phyloP scores from a whole-genome alignment of 1,139 yeast species.

The Debaryomycetaceae sp. region DNA sequence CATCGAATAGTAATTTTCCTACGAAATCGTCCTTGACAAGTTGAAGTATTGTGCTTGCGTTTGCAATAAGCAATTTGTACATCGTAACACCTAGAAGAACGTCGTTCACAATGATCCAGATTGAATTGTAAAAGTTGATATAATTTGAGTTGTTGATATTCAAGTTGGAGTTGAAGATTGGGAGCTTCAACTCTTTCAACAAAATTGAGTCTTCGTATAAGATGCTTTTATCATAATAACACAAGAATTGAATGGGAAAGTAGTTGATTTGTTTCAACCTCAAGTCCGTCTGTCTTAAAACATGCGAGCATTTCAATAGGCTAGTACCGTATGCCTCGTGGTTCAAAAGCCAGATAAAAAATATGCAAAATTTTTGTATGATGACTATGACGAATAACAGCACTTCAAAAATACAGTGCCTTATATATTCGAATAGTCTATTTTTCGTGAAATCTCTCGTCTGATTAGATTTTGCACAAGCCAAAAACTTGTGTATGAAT shows the following conservation, averaged over 20 bases:
- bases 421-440: background rate
- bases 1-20: slow-evolving; percentile 24
- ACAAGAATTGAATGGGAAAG: slow-evolving; percentile 77
- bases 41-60: slow-evolving; percentile 31
- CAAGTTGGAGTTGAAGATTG: slow-evolving; percentile 34
- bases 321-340: slow-evolving; percentile 15
- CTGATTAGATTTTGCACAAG: background rate
- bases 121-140: slow-evolving; percentile 79
- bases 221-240: slow-evolving; percentile 38
- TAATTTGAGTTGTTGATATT: slow-evolving; percentile 65
- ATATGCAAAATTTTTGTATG: slow-evolving; percentile 20
- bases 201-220: slow-evolving; percentile 23
- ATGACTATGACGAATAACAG: slow-evolving; percentile 1
- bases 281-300: slow-evolving; percentile 75
- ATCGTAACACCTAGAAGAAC: slow-evolving; percentile 67
- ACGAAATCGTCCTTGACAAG: slow-evolving; percentile 37
- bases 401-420: background rate
- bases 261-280: slow-evolving; percentile 74
- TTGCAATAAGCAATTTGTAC: slow-evolving; percentile 47
- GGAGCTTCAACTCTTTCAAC: slow-evolving; percentile 27
- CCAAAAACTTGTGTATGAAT: background rate
- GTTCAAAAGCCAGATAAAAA: slow-evolving; percentile 23
- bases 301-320: slow-evolving; percentile 49
- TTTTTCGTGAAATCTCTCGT: background rate
- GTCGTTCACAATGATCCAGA: slow-evolving; percentile 88